phyloP scores from a whole-genome alignment of 2,329 filamentous ascomycete genomes.

The Aspergillus felis region DNA sequence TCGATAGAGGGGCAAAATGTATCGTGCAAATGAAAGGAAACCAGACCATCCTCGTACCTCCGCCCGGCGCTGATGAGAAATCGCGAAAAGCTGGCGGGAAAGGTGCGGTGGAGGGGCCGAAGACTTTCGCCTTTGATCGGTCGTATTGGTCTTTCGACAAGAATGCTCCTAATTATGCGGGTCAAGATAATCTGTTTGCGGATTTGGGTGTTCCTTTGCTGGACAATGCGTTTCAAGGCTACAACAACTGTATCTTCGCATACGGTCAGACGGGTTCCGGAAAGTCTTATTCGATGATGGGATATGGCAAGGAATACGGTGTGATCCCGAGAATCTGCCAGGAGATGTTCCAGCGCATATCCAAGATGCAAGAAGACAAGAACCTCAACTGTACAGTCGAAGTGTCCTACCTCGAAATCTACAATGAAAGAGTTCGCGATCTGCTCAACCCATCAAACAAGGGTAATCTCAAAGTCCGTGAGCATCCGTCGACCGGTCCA shows the following conservation, averaged over 20 bases:
- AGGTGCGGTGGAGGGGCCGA: constrained; percentile 63
- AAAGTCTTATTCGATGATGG: constrained; percentile 99
- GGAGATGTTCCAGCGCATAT: constrained; percentile 92
- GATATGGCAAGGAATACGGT: constrained; percentile 90
- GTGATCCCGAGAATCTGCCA: constrained; percentile 97
- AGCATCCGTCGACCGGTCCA: constrained; percentile 94
- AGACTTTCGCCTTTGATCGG: constrained; percentile 91
- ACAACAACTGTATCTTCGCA: constrained; percentile 99
- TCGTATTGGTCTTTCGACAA: constrained; percentile 98
- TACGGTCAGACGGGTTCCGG: constrained; percentile 98
- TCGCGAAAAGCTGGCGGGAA: constrained; percentile 55
- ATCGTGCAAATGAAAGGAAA: constrained; percentile 94
- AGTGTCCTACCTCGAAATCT: constrained; percentile 98
- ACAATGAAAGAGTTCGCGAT: constrained; percentile 96
- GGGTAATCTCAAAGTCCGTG: constrained; percentile 92
- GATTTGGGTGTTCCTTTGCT: constrained; percentile 86
- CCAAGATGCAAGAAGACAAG: constrained; percentile 65
- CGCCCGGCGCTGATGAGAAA: constrained; percentile 57
- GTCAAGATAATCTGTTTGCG: constrained; percentile 81
- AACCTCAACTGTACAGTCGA: constrained; percentile 87
- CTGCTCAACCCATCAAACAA: constrained; percentile 92
- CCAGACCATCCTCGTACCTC: constrained; percentile 81
- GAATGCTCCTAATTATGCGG: constrained; percentile 75
- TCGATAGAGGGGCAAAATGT: constrained; percentile 87
- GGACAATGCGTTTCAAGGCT: constrained; percentile 96